Conservation (phyloP, 1,284 basidiomycete genomes). For the Ustilago curta region DNA sequence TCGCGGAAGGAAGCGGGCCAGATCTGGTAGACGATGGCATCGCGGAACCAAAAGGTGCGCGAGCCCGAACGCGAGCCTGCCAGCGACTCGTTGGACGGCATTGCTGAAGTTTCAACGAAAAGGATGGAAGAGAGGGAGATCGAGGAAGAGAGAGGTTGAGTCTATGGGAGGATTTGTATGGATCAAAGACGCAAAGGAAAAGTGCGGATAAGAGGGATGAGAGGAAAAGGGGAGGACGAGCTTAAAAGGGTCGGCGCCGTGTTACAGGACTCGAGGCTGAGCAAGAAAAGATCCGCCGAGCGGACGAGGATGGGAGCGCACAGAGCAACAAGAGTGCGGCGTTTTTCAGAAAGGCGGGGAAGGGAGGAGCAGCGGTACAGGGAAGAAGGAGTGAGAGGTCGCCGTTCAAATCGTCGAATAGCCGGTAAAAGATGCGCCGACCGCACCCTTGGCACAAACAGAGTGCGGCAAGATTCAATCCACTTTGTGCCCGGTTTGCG, state of each 20-base stretch:
- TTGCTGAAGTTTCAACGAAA: conserved; percentile 7
- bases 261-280: conserved; percentile 9
- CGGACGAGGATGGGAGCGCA: neutral
- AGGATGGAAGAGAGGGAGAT: neutral
- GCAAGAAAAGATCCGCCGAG: conserved; percentile 16
- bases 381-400: conserved; percentile 5
- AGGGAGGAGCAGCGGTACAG: neutral
- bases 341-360: conserved; percentile 15
- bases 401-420: conserved; percentile 9
- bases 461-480: conserved; percentile 2
- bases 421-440: conserved; percentile 17
- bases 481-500: too few species aligned
- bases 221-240: neutral
- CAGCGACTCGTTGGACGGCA: conserved; percentile 50
- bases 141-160: neutral
- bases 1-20: conserved; percentile 82
- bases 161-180: neutral
- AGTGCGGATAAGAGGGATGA: neutral
- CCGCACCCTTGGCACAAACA: conserved; percentile 1
- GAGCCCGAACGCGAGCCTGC: conserved; percentile 23
- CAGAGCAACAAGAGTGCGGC: conserved; percentile 21
- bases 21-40: conserved; percentile 71
- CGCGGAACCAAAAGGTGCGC: conserved; percentile 48
- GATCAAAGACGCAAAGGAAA: neutral
- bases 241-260: conserved; percentile 6